These are phyloP conservation scores for Sporothrix pallida DNA, from an alignment of 2,329 filamentous ascomycete species.

Conservation along the genomic window DNA sequence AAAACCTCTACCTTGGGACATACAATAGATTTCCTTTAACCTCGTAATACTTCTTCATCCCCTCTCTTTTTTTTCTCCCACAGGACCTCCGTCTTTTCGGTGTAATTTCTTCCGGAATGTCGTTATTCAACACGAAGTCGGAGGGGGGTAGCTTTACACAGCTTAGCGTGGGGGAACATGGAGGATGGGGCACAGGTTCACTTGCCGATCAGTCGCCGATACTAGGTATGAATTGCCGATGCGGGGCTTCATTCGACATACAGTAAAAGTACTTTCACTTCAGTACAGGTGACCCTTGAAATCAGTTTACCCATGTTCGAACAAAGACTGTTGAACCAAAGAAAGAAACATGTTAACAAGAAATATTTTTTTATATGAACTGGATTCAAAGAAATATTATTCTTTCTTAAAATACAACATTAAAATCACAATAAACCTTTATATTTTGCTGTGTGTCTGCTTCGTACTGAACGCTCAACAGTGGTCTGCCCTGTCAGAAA, in stretches of 20 bases:
- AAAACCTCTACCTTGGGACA: no score
- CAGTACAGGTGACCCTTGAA: not conserved
- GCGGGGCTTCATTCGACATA: not conserved
- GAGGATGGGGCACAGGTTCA: not conserved
- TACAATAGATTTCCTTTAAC: no score
- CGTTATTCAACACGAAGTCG: not conserved
- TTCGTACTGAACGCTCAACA: no score
- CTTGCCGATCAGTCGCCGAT: slow-evolving; percentile 15
- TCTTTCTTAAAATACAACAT: no score
- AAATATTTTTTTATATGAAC: no score
- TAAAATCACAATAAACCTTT: no score
- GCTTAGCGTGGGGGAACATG: not conserved
- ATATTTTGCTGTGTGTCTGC: no score
- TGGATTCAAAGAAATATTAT: no score
- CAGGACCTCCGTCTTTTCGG: not conserved
- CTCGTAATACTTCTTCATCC: not conserved
- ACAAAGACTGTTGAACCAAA: no score
- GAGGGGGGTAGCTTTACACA: not conserved
- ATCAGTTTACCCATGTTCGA: no score
- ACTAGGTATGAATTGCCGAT: not conserved
- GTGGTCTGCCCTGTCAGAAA: not conserved
- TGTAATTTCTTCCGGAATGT: not conserved
- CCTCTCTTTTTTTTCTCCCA: no score
- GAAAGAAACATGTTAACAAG: no score
- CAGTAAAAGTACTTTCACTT: not conserved